Conservation (phyloP, 257 asterid genomes). For the Nicotiana attenuata region DNA sequence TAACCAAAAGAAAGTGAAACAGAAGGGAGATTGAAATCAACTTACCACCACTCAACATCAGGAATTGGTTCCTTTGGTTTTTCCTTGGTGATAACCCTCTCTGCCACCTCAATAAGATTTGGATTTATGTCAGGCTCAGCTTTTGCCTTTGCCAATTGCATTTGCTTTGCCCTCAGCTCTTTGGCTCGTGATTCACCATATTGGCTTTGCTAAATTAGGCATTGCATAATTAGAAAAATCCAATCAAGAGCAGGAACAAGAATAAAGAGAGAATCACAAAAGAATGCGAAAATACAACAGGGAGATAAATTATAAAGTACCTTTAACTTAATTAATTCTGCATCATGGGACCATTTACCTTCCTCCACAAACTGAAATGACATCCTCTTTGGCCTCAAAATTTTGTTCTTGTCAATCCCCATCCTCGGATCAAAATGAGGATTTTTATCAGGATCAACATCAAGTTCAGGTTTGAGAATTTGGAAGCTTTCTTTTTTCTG, state of each 20-base stretch:
- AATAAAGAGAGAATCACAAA: not conserved
- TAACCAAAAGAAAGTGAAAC: not conserved
- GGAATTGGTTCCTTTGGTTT: slow-evolving; percentile 82
- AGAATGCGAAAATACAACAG: not conserved
- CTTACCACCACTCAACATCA: slow-evolving; percentile 99
- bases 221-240: slow-evolving; percentile 1
- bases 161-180: slow-evolving; percentile 87
- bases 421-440: slow-evolving; percentile 83
- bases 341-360: slow-evolving; percentile 97
- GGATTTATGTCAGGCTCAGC: slow-evolving; percentile 93
- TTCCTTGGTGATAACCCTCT: slow-evolving; percentile 72
- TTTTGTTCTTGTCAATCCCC: slow-evolving; percentile 82
- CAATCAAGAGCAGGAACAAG: slow-evolving; percentile 8
- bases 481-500: slow-evolving; percentile 94
- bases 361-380: slow-evolving; percentile 92
- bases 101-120: slow-evolving; percentile 84
- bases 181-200: slow-evolving; percentile 96
- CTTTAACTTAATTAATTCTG: slow-evolving; percentile 76
- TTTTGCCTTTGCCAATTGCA: slow-evolving; percentile 87
- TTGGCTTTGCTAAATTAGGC: slow-evolving; percentile 50
- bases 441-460: slow-evolving; percentile 79
- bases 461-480: slow-evolving; percentile 92
- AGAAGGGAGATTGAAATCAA: slow-evolving; percentile 1
- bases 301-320: slow-evolving; percentile 21
- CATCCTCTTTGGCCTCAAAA: slow-evolving; percentile 85